Conservation (phyloP, 768 basidiomycete species). For the Mycena maculata region DNA sequence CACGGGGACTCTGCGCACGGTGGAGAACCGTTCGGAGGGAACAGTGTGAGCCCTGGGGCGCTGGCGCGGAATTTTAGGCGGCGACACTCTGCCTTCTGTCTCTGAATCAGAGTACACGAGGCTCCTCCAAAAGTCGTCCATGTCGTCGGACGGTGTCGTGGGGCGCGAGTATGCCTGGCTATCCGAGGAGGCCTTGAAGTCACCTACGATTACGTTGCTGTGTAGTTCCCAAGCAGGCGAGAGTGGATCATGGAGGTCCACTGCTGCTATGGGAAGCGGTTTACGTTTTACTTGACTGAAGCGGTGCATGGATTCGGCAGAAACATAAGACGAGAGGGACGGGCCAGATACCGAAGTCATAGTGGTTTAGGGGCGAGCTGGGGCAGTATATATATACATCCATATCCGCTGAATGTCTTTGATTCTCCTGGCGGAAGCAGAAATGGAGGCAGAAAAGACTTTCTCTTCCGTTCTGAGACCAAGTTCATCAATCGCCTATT, state of each 20-base stretch:
- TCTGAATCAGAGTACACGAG: conserved; percentile 15
- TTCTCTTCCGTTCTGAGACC: background rate
- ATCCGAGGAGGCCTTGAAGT: background rate
- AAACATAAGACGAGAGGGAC: background rate
- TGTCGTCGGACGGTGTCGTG: conserved; percentile 12
- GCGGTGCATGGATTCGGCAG: conserved; percentile 3
- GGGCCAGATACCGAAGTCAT: conserved; percentile 8
- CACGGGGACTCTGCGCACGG: conserved; percentile 25
- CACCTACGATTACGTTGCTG: conserved; percentile 47
- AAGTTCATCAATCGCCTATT: conserved; percentile 19
- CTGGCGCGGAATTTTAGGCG: background rate
- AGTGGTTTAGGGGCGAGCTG: conserved; percentile 10
- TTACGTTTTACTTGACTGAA: conserved; percentile 30
- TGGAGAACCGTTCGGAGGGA: conserved; percentile 22
- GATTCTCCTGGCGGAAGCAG: too few relatives aligned
- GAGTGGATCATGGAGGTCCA: conserved; percentile 61
- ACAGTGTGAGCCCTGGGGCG: conserved; percentile 21
- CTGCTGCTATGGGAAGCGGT: conserved; percentile 50
- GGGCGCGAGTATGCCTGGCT: background rate
- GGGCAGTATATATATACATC: conserved; percentile 12
- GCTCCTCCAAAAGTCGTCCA: conserved; percentile 15
- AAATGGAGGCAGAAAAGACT: background rate
- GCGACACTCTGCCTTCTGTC: background rate
- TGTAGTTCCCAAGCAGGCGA: conserved; percentile 57
- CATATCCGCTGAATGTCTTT: conserved; percentile 2